Percentiles rank a stretch among this genome's conserved stretches.
phyloP scores from a whole-genome alignment of 2,329 filamentous ascomycete genomes.

The Aspergillus costaricaensis region DNA sequence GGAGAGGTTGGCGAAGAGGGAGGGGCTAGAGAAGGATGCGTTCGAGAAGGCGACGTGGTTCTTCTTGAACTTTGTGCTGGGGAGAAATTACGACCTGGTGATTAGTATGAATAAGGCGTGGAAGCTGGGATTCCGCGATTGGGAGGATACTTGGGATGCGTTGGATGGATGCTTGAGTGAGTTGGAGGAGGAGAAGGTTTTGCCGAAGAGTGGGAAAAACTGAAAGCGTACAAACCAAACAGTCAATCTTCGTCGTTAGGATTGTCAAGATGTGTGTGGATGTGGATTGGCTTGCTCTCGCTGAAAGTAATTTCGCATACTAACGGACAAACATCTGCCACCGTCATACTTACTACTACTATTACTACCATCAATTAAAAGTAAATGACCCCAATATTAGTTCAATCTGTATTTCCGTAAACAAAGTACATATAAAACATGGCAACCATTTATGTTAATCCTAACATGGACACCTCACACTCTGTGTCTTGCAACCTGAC shows the following conservation, averaged over 20 bases:
- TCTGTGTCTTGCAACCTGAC: no score
- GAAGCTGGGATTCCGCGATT: not conserved
- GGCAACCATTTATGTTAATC: no score
- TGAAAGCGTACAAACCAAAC: not conserved
- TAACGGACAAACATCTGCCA: no score
- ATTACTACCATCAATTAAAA: no score
- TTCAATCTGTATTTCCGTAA: no score
- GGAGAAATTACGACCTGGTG: not conserved
- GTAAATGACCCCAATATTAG: no score
- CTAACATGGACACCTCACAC: no score
- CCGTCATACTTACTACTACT: no score
- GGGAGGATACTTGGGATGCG: conserved; percentile 1
- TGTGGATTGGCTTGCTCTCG: no score
- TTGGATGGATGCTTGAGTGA: not conserved
- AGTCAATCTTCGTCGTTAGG: rapidly evolving
- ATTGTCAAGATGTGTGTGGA: no score
- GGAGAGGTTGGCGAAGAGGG: not conserved
- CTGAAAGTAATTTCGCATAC: no score
- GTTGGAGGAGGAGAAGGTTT: not conserved
- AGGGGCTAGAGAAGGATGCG: not conserved
- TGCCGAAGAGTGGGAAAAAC: not conserved
- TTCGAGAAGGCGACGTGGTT: conserved; percentile 2
- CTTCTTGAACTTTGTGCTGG: not conserved
- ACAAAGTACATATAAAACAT: no score
- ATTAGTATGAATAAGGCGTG: conserved; percentile 4